Conservation (phyloP, 1,139 yeast genomes). For the Meyerozyma sp. region DNA sequence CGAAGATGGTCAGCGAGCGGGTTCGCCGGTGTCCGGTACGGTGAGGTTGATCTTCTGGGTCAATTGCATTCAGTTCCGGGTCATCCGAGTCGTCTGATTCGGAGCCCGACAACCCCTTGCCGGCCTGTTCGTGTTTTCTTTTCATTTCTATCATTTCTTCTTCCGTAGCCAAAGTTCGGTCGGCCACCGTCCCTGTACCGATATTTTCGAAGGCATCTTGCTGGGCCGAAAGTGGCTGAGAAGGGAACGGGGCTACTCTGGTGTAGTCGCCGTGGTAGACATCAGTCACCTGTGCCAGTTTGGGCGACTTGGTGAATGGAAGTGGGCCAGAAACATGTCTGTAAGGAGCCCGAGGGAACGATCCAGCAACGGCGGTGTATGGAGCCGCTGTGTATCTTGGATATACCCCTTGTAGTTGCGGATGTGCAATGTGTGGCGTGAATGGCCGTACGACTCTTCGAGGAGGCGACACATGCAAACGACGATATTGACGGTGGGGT, state of each 20-base stretch:
- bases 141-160: conserved; percentile 38
- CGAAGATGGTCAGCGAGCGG: conserved; percentile 17
- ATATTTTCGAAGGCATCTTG: conserved; percentile 33
- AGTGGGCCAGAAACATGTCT: conserved; percentile 1
- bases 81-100: not conserved
- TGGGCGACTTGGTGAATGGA: not conserved
- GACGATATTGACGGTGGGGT: not conserved
- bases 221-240: conserved; percentile 55
- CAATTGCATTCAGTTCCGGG: not conserved
- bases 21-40: no score
- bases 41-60: not conserved
- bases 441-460: not conserved
- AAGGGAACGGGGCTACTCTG: conserved; percentile 44
- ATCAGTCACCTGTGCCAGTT: conserved; percentile 31
- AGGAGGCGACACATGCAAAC: not conserved
- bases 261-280: conserved; percentile 46
- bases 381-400: conserved; percentile 6
- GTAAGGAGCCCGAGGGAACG: conserved; percentile 10
- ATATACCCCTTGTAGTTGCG: not conserved
- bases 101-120: not conserved
- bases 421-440: not conserved
- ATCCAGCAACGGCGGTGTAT: conserved; percentile 9
- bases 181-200: conserved; percentile 19
- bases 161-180: conserved; percentile 31
- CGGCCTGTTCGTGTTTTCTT: conserved; percentile 19